Conservation (phyloP, 345 rosid species). For the Fremontodendron californicum region DNA sequence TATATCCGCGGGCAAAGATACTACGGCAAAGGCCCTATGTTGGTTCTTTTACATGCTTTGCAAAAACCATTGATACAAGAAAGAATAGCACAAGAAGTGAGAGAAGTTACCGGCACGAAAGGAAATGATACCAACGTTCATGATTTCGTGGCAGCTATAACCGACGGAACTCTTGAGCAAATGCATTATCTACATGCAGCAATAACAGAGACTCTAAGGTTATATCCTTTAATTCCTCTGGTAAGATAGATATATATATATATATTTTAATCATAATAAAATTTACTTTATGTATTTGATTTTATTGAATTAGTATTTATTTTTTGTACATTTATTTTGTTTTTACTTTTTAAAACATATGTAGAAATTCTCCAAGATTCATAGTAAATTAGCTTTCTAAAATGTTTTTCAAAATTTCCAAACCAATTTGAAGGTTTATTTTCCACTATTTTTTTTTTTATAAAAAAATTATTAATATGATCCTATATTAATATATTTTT, state of each 20-base stretch:
- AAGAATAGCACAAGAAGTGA: conserved; percentile 51
- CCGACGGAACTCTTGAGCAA: conserved; percentile 40
- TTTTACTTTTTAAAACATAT: no score
- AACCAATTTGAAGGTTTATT: no score
- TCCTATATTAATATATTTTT: no score
- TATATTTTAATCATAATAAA: no score
- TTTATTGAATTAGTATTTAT: not conserved
- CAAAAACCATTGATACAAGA: conserved; percentile 61
- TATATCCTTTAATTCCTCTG: conserved; percentile 64
- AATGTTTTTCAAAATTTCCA: no score
- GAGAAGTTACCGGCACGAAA: conserved; percentile 26
- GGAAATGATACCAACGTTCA: conserved; percentile 23
- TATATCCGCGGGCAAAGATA: conserved; percentile 70
- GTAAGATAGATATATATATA: conserved; percentile 30
- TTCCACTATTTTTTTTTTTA: no score
- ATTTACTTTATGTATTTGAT: not conserved
- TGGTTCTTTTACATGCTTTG: conserved; percentile 80
- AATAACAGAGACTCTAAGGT: conserved; percentile 69
- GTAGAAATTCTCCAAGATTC: no score
- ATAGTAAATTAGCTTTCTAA: no score
- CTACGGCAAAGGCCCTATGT: conserved; percentile 53
- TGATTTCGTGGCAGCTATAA: conserved; percentile 38
- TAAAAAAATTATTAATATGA: no score
- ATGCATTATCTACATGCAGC: conserved; percentile 86
- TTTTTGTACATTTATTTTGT: no score